A percentile compares a stretch with the other conserved stretches of the same genome.
phyloP scores from a whole-genome alignment of 2,329 filamentous ascomycete species.

The Pseudocercospora fijiensis region DNA sequence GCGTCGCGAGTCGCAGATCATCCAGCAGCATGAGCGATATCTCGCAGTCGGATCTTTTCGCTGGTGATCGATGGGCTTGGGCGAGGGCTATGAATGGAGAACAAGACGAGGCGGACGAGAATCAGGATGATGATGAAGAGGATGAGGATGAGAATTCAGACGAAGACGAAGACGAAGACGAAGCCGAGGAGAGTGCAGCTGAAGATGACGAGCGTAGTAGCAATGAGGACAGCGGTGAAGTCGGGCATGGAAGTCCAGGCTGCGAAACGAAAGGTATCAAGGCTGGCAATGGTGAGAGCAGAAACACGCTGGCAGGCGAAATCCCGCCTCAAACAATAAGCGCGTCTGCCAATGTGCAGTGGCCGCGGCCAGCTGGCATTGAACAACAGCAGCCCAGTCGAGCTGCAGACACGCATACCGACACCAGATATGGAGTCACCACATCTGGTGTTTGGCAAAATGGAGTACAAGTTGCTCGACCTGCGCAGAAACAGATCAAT shows the following conservation, averaged over 20 bases:
- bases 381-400: background rate
- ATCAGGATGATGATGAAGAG: background rate
- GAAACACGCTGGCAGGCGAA: background rate
- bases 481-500: background rate
- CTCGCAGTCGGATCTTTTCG: background rate
- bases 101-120: background rate
- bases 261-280: background rate
- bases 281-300: background rate
- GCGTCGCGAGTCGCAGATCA: background rate
- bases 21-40: background rate
- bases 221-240: background rate
- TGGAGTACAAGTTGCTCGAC: background rate
- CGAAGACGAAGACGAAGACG: too few species aligned
- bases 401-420: background rate
- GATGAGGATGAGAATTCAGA: too few species aligned
- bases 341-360: background rate
- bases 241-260: background rate
- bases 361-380: background rate
- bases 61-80: background rate
- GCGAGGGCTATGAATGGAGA: background rate
- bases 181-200: background rate
- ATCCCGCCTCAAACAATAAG: background rate
- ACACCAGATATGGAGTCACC: background rate
- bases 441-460: too few species aligned
- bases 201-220: background rate